These are phyloP conservation scores for Trametes cingulata DNA, from an alignment of 768 basidiomycete genomes.

Conservation along the genomic window DNA sequence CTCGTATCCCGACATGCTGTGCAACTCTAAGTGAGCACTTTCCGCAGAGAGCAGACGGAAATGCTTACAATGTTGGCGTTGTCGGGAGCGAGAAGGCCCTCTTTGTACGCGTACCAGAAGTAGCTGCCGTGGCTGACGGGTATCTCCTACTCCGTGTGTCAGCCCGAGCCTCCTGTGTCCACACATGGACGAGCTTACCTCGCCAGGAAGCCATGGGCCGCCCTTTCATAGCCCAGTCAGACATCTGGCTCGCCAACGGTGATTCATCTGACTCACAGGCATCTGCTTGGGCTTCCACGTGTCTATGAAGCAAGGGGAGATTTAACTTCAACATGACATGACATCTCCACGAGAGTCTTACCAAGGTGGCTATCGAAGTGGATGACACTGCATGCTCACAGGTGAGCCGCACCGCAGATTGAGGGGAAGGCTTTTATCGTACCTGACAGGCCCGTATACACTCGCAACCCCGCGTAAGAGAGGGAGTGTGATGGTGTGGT, in stretches of 20 bases:
- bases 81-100: constrained; percentile 35
- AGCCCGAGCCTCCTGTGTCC: background rate
- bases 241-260: background rate
- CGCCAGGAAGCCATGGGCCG: constrained; percentile 33
- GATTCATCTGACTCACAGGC: background rate
- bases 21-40: background rate
- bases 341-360: too few relatives aligned
- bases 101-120: constrained; percentile 36
- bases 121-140: constrained; percentile 36
- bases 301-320: constrained; percentile 8
- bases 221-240: constrained; percentile 2
- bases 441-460: constrained; percentile 35
- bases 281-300: constrained; percentile 26
- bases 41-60: background rate
- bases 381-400: constrained; percentile 27
- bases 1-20: constrained; percentile 35
- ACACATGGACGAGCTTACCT: constrained; percentile 2
- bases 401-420: background rate
- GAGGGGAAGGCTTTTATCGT: background rate
- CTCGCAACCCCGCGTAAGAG: constrained; percentile 33
- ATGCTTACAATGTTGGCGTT: constrained; percentile 33
- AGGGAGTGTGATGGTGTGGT: constrained; percentile 36
- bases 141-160: constrained; percentile 18
- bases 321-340: too few relatives aligned
- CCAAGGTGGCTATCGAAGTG: constrained; percentile 37